Base-by-base conservation (phyloP, 129 eudicot genomes). In the Helianthus tuberosus region DNA sequence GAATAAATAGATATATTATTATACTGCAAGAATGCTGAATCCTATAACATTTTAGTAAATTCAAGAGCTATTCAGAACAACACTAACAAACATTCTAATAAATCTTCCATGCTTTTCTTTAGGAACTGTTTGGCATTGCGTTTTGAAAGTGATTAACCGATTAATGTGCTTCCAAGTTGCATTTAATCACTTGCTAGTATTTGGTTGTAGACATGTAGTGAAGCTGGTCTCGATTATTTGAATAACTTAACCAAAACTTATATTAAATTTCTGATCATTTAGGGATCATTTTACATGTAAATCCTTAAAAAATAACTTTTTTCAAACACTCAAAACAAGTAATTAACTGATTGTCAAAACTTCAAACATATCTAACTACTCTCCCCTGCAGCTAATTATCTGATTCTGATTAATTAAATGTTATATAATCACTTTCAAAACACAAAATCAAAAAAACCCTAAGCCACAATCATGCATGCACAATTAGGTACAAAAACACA, bases 61-160 rank as follows among this genome's bases (percentile, higher is more conserved):
- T 62, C 50, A 62, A 62, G 62, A 6, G 51, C 61, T 61, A 48
- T 16, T 60, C 48, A 47, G 39, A 68, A 29, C 11, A 47, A 69
- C 29, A 50, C 23, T 9, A 57, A 57, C n/a, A 57, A 23, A 36
- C 36, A 57, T 25, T 57, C 4, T 9, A 20, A 3, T 10, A 23
- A 57, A 1, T 0, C 63, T 20, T 23, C n/a, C 63, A 57, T 57
- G 41, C 16, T 11, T 11, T 32, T 11, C 43, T 61, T 12, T 61
- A 13, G 7, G 14, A 3, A 14, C 13, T 16, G 14, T 64, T 36
- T n/a, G 29, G 49, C 68, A 36, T 8, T 38, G 49, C 5, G 12
- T 16, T 25, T 25, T 25, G 3, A 58, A 58, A 55, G 35, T 9
- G 12, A 55, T 55, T 38, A 15, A 35, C 49, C 2, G 27, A n/a